These are phyloP conservation scores for Dictyostelium purpureum DNA, from an alignment of 78 protist species.

Conservation along the genomic window DNA sequence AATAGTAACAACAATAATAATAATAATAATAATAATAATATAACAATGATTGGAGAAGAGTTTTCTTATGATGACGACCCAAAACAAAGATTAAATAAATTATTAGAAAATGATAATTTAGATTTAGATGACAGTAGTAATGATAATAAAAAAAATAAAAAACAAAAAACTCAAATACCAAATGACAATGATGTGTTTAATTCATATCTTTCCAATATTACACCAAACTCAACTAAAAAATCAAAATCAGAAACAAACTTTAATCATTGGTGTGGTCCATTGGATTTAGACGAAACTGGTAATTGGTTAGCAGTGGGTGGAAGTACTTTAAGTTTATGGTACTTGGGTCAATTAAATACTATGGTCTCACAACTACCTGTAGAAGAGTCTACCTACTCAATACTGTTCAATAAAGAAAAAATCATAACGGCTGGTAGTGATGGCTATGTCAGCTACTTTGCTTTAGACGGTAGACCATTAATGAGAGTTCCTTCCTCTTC, in stretches of 20 bases:
- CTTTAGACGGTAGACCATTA: constrained; percentile 27
- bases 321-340: constrained; percentile 45
- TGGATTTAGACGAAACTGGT: constrained; percentile 65
- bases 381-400: constrained; percentile 23
- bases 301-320: constrained; percentile 79
- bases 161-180: not conserved
- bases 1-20: not conserved
- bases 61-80: too few species aligned
- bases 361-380: constrained; percentile 25
- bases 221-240: not conserved
- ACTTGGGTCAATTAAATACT: constrained; percentile 48
- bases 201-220: not conserved
- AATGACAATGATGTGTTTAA: too few species aligned
- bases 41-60: too few species aligned
- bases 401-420: constrained; percentile 41
- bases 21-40: constrained; percentile 6
- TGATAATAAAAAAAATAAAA: too few species aligned
- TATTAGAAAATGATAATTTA: too few species aligned
- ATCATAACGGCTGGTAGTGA: constrained; percentile 41
- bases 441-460: constrained; percentile 37
- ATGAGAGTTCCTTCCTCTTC: constrained; percentile 66
- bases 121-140: not conserved
- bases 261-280: constrained; percentile 64
- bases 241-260: not conserved
- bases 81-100: too few species aligned